Evolutionary conservation across 352 stramenopile species (phyloP).

Genomic region (Globisporangium orthogonon): DNA sequence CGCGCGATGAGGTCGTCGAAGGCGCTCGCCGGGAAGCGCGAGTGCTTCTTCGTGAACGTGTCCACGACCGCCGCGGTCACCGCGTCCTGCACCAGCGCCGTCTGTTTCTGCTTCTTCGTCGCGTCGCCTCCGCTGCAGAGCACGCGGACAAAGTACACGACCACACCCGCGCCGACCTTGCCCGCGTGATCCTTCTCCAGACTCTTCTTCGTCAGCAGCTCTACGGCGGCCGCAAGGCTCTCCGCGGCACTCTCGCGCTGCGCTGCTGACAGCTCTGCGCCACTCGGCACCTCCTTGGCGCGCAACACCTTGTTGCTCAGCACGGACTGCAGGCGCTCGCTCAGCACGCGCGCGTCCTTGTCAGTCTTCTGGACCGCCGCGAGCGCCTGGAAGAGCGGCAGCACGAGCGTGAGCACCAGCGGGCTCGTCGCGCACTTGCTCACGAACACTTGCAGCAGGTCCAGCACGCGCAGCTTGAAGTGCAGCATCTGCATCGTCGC

Average conservation of each 20-base stretch:
- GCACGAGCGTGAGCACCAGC: constrained; percentile 41
- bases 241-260: constrained; percentile 13
- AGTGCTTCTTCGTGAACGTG: constrained; percentile 81
- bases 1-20: constrained; percentile 66
- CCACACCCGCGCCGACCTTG: constrained; percentile 47
- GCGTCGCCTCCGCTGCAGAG: constrained; percentile 19
- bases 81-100: constrained; percentile 17
- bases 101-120: background rate
- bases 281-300: constrained; percentile 37
- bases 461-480: constrained; percentile 82
- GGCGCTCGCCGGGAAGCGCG: constrained; percentile 56
- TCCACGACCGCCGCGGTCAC: constrained; percentile 32
- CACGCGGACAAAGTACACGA: constrained; percentile 60
- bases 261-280: constrained; percentile 6
- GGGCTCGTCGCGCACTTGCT: constrained; percentile 20
- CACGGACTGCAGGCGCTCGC: constrained; percentile 63
- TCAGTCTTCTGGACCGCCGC: constrained; percentile 45
- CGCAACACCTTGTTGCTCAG: constrained; percentile 64
- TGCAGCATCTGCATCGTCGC: constrained; percentile 64
- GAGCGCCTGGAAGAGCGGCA: constrained; percentile 59
- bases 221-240: constrained; percentile 28
- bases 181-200: constrained; percentile 61
- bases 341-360: constrained; percentile 62
- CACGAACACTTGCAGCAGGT: constrained; percentile 72
- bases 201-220: constrained; percentile 35